phyloP scores from a whole-genome alignment of 768 basidiomycete species.

The Russula sp. region DNA sequence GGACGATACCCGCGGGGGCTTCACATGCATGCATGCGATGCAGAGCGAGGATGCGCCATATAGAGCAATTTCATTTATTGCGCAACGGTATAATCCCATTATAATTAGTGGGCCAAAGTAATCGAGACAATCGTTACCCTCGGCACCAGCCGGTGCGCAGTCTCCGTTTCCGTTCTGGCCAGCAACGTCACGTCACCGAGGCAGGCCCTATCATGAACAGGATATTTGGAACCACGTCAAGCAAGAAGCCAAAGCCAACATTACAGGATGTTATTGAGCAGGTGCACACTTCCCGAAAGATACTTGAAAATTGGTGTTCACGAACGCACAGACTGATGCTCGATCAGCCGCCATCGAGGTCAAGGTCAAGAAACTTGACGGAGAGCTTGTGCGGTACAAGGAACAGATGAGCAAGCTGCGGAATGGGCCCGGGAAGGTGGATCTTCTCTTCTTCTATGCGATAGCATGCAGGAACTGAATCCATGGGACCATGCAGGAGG shows the following conservation, averaged over 20 bases:
- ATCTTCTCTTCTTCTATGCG: conserved; percentile 14
- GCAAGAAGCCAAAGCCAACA: conserved; percentile 78
- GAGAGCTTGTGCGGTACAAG: conserved; percentile 85
- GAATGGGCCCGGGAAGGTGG: conserved; percentile 91
- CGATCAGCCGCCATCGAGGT: conserved; percentile 88
- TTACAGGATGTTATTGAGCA: conserved; percentile 92
- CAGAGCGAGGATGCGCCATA: not conserved
- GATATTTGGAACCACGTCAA: conserved; percentile 69
- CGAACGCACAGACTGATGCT: conserved; percentile 63
- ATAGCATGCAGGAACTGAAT: not conserved
- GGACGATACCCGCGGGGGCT: not conserved
- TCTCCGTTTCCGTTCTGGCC: no score
- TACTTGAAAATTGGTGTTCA: not conserved
- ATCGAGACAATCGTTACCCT: not conserved
- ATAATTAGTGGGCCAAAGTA: not conserved
- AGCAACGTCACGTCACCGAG: not conserved
- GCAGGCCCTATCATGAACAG: conserved; percentile 63
- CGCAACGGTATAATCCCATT: not conserved
- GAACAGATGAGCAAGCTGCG: conserved; percentile 94
- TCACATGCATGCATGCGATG: not conserved
- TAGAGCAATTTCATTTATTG: not conserved
- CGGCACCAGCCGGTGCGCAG: conserved; percentile 6
- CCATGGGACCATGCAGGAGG: conserved; percentile 46
- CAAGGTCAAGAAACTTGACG: conserved; percentile 95
- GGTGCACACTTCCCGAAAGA: conserved; percentile 38